Conservation (phyloP, 2,329 filamentous ascomycete species). For the Trichoderma brevicompactum region DNA sequence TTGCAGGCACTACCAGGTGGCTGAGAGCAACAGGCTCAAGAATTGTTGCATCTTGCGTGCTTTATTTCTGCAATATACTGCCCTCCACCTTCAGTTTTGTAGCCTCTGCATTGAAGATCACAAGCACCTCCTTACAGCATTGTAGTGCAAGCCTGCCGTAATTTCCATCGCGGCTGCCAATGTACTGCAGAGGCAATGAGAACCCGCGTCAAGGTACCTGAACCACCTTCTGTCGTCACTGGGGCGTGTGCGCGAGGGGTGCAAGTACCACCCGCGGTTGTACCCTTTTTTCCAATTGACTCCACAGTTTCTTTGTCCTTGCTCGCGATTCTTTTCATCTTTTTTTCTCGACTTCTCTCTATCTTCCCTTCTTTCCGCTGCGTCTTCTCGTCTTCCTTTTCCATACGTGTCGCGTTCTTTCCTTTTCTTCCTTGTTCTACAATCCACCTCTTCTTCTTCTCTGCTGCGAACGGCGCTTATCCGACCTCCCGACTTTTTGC, state of each 20-base stretch:
- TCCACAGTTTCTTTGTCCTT: constrained; percentile 14
- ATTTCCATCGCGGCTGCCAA: not conserved
- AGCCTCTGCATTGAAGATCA: too few species aligned
- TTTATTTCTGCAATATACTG: too few species aligned
- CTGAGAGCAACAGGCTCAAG: not conserved
- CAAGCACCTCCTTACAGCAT: too few species aligned
- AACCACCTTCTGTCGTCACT: constrained; percentile 7
- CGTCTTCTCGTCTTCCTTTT: not conserved
- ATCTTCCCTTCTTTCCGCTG: not conserved
- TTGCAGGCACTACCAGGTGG: not conserved
- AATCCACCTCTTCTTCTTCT: not conserved
- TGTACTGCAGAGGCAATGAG: too few species aligned
- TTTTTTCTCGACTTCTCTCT: not conserved
- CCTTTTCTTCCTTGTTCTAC: not conserved
- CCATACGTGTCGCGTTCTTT: not conserved
- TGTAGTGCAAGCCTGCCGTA: too few species aligned
- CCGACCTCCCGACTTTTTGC: not conserved
- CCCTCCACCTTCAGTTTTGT: too few species aligned
- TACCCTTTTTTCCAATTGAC: not conserved
- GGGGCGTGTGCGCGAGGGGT: constrained; percentile 6
- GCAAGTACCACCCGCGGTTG: constrained; percentile 12
- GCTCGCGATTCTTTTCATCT: constrained; percentile 8
- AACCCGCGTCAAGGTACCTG: not conserved
- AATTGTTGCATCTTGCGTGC: too few species aligned
- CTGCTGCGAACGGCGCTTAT: not conserved